Evolutionary conservation across 257 asterid genomes (phyloP).

Genomic region (Solanum lycopersicoides): DNA sequence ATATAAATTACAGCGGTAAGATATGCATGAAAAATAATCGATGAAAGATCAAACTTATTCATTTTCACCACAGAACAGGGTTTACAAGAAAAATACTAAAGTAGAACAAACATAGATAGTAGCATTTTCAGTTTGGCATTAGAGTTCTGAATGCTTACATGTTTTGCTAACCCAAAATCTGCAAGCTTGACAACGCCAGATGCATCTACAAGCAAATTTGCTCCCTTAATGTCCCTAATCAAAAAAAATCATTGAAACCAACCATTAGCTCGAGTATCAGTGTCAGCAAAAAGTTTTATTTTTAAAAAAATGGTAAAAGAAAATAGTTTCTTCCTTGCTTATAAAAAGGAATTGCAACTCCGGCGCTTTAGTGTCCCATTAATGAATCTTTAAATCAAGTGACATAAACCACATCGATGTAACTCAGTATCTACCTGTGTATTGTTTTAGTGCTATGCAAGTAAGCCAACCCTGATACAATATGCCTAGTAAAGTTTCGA

Average conservation of each 20-base stretch:
- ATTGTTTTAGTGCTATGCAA: slow-evolving; percentile 70
- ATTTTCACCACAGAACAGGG: neutral
- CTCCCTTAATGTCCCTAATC: slow-evolving; percentile 87
- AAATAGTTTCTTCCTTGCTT: neutral
- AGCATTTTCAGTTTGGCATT: neutral
- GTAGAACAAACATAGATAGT: neutral
- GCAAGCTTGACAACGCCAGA: slow-evolving; percentile 84
- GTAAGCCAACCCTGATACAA: slow-evolving; percentile 78
- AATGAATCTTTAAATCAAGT: neutral
- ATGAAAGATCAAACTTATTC: neutral
- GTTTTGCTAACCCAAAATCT: slow-evolving; percentile 91
- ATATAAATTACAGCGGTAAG: neutral
- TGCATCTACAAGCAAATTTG: slow-evolving; percentile 83
- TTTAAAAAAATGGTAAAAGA: neutral
- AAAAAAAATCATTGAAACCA: slow-evolving; percentile 1
- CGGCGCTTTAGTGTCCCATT: neutral
- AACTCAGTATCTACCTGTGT: slow-evolving; percentile 48
- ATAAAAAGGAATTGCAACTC: neutral
- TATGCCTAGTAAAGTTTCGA: slow-evolving; percentile 85
- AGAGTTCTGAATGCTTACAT: slow-evolving; percentile 37
- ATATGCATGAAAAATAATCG: neutral
- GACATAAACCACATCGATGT: neutral
- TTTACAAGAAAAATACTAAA: neutral
- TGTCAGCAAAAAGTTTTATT: neutral
- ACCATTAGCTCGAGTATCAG: neutral